Base-by-base conservation (phyloP, 2,329 filamentous ascomycete genomes). In the Cryphonectria naterciae region DNA sequence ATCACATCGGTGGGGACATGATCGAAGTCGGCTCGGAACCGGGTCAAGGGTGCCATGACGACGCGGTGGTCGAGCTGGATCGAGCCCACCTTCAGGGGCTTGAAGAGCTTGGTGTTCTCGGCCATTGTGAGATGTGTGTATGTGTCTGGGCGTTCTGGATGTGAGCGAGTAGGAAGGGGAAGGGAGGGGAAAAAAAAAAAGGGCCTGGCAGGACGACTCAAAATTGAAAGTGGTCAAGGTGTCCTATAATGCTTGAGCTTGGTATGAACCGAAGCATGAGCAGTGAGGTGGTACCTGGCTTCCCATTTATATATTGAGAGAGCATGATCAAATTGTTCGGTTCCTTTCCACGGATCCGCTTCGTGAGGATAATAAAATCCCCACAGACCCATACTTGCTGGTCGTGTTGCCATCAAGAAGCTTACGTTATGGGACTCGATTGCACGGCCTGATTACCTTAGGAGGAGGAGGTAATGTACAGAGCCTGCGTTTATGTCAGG, bases 41-140 rank as follows among this genome's bases (percentile, higher is more conserved):
- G 84, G n/a, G 87, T 89, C 69, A 91, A 79, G 2, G 88, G 88
- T 0, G 88, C 85, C 81, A 91, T 84, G 56, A 83, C 84, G 52
- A 91, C 75, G 4, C 84, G 80, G 74, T 85, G 82, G 70, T 82
- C 75, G 56, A 85, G 76, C 54, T 78, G 71, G 22, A 78, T 67
- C 22, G 78, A 78, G 73, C 85, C 84, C 2, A 85, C 74, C 69
- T 79, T 80, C 63, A 85, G 72, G 2, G 84, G 83, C 49, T 79
- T 76, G 76, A 86, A 86, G 25, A 86, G 83, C 70, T 77, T 76
- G 37, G 77, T 72, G 71, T 72, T 72, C 32, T 71, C 71, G 22
- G 71, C 71, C 72, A 73, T 73, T 1, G 11, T 32, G 22, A 10
- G n/a, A 28, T 15, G n/a, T 32, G 39, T 43, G n/a, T 32, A 32